A percentile compares a stretch with the other conserved stretches of the same genome.
Evolutionary conservation across 176 grass and related monocot genomes (phyloP).

Genomic region (Paspalum vaginatum): DNA sequence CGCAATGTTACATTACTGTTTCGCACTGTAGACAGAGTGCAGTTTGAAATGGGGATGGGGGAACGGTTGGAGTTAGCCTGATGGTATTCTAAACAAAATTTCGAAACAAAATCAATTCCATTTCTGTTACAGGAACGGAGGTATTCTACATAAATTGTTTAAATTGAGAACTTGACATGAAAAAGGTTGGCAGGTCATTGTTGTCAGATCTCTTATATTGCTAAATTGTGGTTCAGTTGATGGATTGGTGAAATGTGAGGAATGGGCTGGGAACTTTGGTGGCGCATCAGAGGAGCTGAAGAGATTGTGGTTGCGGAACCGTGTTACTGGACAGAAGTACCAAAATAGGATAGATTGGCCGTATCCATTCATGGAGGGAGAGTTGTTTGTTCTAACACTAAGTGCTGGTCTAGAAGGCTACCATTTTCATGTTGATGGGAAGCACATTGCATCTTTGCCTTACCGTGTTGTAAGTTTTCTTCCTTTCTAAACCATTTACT

Average conservation of each 20-base stretch:
- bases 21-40: no score
- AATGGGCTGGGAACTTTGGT: slow-evolving; percentile 50
- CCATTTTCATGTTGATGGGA: slow-evolving; percentile 72
- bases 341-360: slow-evolving; percentile 56
- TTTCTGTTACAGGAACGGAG: no score
- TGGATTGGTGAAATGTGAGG: slow-evolving; percentile 73
- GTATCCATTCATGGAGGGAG: slow-evolving; percentile 64
- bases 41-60: no score
- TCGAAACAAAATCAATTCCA: no score
- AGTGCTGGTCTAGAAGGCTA: slow-evolving; percentile 71
- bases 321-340: slow-evolving; percentile 38
- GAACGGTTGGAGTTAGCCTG: no score
- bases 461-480: slow-evolving; percentile 60
- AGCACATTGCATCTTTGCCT: slow-evolving; percentile 80
- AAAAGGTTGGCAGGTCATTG: neutral
- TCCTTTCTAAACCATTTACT: slow-evolving; percentile 27
- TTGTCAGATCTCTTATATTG: slow-evolving; percentile 34
- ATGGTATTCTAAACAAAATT: neutral
- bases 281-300: slow-evolving; percentile 42
- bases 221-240: slow-evolving; percentile 55
- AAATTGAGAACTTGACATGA: neutral
- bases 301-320: slow-evolving; percentile 40
- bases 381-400: slow-evolving; percentile 74
- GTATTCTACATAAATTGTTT: neutral
- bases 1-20: no score